Conservation (phyloP, 805 yeast species). For the Saccharomycopsis schoenii region DNA sequence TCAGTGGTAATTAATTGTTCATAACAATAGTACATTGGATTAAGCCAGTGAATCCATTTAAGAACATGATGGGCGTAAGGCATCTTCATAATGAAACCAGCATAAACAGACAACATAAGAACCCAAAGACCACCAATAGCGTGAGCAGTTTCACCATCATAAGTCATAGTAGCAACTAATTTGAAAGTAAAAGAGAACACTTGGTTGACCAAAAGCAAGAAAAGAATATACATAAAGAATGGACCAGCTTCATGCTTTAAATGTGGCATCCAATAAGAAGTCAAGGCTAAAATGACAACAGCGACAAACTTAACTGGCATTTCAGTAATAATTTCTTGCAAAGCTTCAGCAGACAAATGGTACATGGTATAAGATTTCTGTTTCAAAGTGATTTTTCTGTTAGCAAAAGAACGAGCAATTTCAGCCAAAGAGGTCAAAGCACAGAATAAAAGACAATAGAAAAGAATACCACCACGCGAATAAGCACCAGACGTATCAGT, state of each 20-base stretch:
- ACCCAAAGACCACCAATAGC: slow-evolving; percentile 46
- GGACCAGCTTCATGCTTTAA: slow-evolving; percentile 45
- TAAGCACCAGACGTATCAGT: slow-evolving; percentile 45
- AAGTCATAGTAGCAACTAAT: slow-evolving; percentile 42
- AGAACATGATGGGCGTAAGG: slow-evolving; percentile 38
- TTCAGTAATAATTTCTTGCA: slow-evolving; percentile 47
- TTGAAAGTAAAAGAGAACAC: slow-evolving; percentile 46
- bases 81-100: slow-evolving; percentile 38
- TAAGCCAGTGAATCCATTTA: slow-evolving; percentile 38
- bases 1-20: slow-evolving; percentile 50
- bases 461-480: slow-evolving; percentile 54
- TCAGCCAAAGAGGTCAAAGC: slow-evolving; percentile 55
- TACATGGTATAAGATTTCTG: slow-evolving; percentile 55
- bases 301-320: slow-evolving; percentile 47
- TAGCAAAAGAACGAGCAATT: slow-evolving; percentile 47
- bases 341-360: slow-evolving; percentile 55
- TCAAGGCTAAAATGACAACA: slow-evolving; percentile 36
- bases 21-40: slow-evolving; percentile 39
- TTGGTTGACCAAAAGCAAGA: slow-evolving; percentile 37
- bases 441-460: slow-evolving; percentile 50
- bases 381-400: slow-evolving; percentile 54
- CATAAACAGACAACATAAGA: slow-evolving; percentile 47
- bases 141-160: slow-evolving; percentile 46
- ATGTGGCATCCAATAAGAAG: slow-evolving; percentile 44
- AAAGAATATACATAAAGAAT: slow-evolving; percentile 40